Conservation (phyloP, 2,329 filamentous ascomycete species). For the Coleophoma cylindrospora region DNA sequence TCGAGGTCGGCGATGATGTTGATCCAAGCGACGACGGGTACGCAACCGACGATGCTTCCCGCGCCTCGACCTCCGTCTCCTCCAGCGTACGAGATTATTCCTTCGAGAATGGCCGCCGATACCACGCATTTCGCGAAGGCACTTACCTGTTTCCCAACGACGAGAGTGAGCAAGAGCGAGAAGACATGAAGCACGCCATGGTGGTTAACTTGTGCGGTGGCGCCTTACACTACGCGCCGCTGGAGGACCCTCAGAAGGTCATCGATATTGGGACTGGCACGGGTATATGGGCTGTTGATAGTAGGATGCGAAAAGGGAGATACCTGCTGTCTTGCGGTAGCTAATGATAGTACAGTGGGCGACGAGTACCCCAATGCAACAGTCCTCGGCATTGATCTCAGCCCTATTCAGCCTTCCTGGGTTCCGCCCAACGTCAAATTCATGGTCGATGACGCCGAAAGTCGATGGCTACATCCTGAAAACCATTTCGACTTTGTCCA, state of each 20-base stretch:
- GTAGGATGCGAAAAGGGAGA: background rate
- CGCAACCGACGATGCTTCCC: background rate
- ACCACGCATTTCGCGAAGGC: constrained; percentile 47
- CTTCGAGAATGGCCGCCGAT: constrained; percentile 50
- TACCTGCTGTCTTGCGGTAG: background rate
- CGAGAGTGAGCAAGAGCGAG: constrained; percentile 50
- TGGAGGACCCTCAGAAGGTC: constrained; percentile 23
- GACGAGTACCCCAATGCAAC: constrained; percentile 22
- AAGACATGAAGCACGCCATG: constrained; percentile 51
- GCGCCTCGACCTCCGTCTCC: constrained; percentile 23
- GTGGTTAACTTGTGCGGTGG: constrained; percentile 14
- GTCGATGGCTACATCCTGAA: constrained; percentile 42
- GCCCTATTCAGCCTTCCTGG: constrained; percentile 36
- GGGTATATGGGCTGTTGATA: constrained; percentile 32
- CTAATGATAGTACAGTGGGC: background rate
- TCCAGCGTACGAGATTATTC: constrained; percentile 42
- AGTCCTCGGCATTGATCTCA: constrained; percentile 34
- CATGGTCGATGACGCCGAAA: constrained; percentile 53
- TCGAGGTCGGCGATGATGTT: background rate
- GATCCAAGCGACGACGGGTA: background rate
- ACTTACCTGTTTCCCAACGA: constrained; percentile 53
- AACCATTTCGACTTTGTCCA: constrained; percentile 15
- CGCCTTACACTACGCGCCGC: constrained; percentile 12
- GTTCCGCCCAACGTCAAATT: constrained; percentile 52
- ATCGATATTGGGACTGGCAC: constrained; percentile 36